Percentiles rank a stretch among this genome's conserved stretches.
Evolutionary conservation across 805 yeast genomes (phyloP).

Genomic region (Candida peoriensis): DNA sequence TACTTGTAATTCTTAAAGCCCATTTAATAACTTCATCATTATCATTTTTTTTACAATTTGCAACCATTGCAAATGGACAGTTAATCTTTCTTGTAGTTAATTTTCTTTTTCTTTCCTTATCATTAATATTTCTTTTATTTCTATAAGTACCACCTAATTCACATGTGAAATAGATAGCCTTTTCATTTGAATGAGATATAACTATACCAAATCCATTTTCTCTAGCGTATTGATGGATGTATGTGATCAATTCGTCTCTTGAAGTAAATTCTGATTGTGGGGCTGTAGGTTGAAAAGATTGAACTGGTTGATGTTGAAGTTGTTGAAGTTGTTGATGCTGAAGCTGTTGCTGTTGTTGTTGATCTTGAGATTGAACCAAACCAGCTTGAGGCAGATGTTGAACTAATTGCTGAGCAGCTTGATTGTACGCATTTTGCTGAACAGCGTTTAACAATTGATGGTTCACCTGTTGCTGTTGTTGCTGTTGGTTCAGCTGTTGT

Average conservation of each 20-base stretch:
- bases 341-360: not conserved
- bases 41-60: constrained; percentile 26
- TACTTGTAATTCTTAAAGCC: constrained; percentile 22
- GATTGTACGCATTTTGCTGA: constrained; percentile 12
- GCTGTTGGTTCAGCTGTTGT: too few species aligned
- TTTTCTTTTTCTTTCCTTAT: constrained; percentile 26
- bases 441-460: constrained; percentile 8
- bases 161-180: constrained; percentile 27
- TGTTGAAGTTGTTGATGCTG: constrained; percentile 3
- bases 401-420: constrained; percentile 17
- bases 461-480: constrained; percentile 8
- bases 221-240: constrained; percentile 26
- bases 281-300: constrained; percentile 18
- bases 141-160: constrained; percentile 27
- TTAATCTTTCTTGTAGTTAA: constrained; percentile 27
- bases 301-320: constrained; percentile 3
- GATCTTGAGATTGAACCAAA: not conserved
- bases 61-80: constrained; percentile 28
- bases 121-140: constrained; percentile 27
- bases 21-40: constrained; percentile 23
- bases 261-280: constrained; percentile 20
- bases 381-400: constrained; percentile 19
- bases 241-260: constrained; percentile 21
- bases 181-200: constrained; percentile 27
- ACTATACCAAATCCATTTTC: constrained; percentile 28